A percentile compares a stretch with the other conserved stretches of the same genome.
Conservation (phyloP, 441 rosid genomes). For the Croton setiger region DNA sequence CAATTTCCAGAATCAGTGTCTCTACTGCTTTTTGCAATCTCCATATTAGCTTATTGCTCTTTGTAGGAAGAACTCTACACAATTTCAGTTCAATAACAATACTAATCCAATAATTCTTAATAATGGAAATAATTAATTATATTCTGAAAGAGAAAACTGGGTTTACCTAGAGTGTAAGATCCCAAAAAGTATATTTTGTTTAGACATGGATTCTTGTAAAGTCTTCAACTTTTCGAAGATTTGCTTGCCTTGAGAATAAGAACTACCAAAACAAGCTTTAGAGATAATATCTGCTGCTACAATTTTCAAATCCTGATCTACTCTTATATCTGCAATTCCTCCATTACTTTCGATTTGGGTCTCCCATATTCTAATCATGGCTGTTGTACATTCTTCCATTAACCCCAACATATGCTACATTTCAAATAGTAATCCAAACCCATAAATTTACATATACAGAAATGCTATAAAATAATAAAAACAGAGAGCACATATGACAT, state of each 20-base stretch:
- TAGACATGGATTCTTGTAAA: constrained; percentile 29
- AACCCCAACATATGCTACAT: constrained; percentile 27
- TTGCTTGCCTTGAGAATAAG: constrained; percentile 26
- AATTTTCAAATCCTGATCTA: constrained; percentile 30
- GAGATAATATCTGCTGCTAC: constrained; percentile 33
- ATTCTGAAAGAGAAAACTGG: too few species aligned
- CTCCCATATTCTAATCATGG: constrained; percentile 27
- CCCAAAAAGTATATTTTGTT: constrained; percentile 22
- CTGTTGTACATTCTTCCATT: constrained; percentile 28
- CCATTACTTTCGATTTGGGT: constrained; percentile 16
- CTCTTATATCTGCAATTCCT: constrained; percentile 20
- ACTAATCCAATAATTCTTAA: too few species aligned
- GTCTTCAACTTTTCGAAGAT: constrained; percentile 27
- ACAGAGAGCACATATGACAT: too few species aligned
- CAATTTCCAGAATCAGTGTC: constrained; percentile 20
- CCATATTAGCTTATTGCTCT: constrained; percentile 26
- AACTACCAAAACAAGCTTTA: constrained; percentile 36
- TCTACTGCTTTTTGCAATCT: constrained; percentile 26
- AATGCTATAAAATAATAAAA: too few species aligned
- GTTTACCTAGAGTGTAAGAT: constrained; percentile 22
- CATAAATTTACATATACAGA: too few species aligned
- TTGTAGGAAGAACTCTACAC: constrained; percentile 25
- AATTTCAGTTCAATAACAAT: too few species aligned
- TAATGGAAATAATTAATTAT: too few species aligned
- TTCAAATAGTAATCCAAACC: background rate